Evolutionary conservation across 306 rosid genomes (phyloP), one percentile per base, ranked within the genome.

Genomic region (Castanea mollissima): DNA sequence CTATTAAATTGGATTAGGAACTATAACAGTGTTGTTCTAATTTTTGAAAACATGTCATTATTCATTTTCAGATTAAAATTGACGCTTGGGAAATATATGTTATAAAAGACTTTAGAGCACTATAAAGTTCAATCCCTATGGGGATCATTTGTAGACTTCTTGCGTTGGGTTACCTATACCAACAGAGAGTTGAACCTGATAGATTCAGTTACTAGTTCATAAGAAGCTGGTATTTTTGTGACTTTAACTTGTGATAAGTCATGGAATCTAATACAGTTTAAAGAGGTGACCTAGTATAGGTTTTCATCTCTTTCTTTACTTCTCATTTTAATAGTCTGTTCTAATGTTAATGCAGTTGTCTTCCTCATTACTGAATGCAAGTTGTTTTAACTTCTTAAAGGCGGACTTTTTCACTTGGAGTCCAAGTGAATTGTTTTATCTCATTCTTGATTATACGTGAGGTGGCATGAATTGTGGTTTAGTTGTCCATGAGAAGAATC

Each of bases 361-460:
- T 73, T 86, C 81, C 80, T 76, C 86, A 5, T 77, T 29, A 10
- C 80, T 82, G 11, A 80, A 83, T 23, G 68, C 81, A 20, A 74
- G 77, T 76, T 49, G 83, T 75, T 79, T 60, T 62, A 77, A 75
- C 25, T 86, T 86, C 83, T 54, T 80, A 51, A 79, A 76, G 73
- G 83, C 8, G 2, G 86, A 86, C 76, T 80, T 86, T 51, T 83
- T 83, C 72, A 74, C 80, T 64, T 86, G 89, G 86, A 80, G 79
- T 29, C 83, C 89, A 65, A 59, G 41, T 64, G 84, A 86, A 21
- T 69, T 80, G 76, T 80, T 86, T 82, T 81, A 82, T 74, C 80
- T 83, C 75, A 46, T 86, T 67, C 55, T 83, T 6, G 85, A 86
- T 27, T 83, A 86, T 69, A 74, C 80, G 85, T 83, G 74, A 83